These are phyloP conservation scores for Plasmodium cynomolgi DNA, from an alignment of 169 alveolate genomes.

Conservation along the genomic window DNA sequence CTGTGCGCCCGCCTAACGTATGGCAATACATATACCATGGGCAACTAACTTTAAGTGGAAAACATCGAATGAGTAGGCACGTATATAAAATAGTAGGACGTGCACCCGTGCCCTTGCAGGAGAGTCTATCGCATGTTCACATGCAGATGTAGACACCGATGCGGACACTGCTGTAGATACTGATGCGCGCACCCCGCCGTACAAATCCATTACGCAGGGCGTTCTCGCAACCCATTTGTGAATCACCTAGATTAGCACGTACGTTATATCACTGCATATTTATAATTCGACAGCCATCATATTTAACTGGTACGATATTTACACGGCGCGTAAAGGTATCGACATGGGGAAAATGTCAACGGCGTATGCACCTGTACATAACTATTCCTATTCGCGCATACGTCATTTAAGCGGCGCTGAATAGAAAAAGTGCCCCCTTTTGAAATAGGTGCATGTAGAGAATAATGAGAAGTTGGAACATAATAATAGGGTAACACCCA, in stretches of 20 bases:
- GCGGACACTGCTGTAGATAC: background rate
- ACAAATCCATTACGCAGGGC: background rate
- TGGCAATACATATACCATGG: background rate
- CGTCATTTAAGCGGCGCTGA: background rate
- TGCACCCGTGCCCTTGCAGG: background rate
- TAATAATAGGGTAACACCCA: background rate
- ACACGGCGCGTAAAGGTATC: background rate
- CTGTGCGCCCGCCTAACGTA: background rate
- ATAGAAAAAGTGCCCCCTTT: background rate
- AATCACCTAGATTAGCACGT: background rate
- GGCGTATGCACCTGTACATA: background rate
- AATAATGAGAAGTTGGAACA: background rate
- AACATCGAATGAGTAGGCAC: background rate
- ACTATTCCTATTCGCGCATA: background rate
- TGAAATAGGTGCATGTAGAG: background rate
- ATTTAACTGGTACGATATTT: background rate
- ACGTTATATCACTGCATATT: background rate
- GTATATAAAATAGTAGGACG: background rate
- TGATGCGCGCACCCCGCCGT: background rate
- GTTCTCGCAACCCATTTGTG: background rate
- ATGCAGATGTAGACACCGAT: background rate
- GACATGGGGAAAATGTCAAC: background rate
- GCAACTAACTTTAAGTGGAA: background rate
- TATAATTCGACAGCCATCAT: background rate
- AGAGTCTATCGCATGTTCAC: background rate